Conservation (phyloP, 371 early-diverging fungal species). For the Saksenaea vasiformis region DNA sequence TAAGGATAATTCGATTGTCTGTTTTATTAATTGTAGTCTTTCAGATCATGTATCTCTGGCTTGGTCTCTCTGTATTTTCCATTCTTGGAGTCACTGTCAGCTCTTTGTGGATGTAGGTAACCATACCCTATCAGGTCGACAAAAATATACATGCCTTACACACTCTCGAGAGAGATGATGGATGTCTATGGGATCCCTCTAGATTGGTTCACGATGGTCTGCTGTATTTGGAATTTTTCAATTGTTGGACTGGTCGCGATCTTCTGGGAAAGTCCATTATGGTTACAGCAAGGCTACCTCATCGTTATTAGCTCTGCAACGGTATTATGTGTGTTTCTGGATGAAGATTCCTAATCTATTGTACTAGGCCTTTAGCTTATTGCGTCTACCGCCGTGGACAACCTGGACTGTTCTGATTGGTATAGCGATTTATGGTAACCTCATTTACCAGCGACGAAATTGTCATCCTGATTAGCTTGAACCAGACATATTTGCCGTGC, state of each 20-base stretch:
- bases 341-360: too few relatives aligned
- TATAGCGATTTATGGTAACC: slow-evolving; percentile 20
- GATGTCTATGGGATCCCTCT: slow-evolving; percentile 13
- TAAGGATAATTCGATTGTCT: neutral
- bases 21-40: neutral
- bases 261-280: slow-evolving; percentile 26
- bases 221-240: slow-evolving; percentile 23
- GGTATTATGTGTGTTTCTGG: too few relatives aligned
- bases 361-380: slow-evolving; percentile 24
- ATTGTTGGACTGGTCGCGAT: slow-evolving; percentile 22
- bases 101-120: slow-evolving; percentile 23
- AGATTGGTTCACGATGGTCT: slow-evolving; percentile 18
- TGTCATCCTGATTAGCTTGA: neutral
- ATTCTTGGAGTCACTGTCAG: slow-evolving; percentile 19
- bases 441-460: too few relatives aligned
- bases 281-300: slow-evolving; percentile 27
- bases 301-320: slow-evolving; percentile 22
- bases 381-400: slow-evolving; percentile 27
- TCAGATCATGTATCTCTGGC: slow-evolving; percentile 26
- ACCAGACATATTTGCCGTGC: slow-evolving; percentile 25
- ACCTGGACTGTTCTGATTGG: slow-evolving; percentile 28
- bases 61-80: slow-evolving; percentile 26
- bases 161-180: slow-evolving; percentile 20
- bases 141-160: neutral
- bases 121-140: neutral